Evolutionary conservation across 257 asterid genomes (phyloP), one percentile per base, ranked within the genome.

Genomic region (Gynochthodes officinalis): DNA sequence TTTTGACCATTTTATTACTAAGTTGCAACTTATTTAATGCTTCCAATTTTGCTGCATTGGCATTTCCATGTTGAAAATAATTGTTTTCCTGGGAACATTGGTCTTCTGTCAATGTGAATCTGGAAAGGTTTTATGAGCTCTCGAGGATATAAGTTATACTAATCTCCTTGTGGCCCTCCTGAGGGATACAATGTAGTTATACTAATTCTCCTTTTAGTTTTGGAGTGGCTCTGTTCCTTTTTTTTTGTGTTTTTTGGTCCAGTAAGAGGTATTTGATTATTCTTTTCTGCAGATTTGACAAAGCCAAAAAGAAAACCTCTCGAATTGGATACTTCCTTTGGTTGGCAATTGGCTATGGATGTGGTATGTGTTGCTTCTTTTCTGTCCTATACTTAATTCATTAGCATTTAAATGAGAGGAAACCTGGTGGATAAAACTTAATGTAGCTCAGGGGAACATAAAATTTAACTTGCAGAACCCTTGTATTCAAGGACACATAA

Each of bases 241-340:
- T n/a, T n/a, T n/a, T n/a, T n/a, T 69, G 32, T 33, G 11, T n/a
- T 21, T 69, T 43, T 30, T n/a, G n/a, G n/a, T n/a, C n/a, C n/a
- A 25, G 42, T 69, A 13, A 30, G 32, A 18, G 21, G 10, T 46
- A 35, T 7, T 9, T 37, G n/a, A 11, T 70, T 18, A 25, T 19
- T 64, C 69, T 5, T 57, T 64, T 64, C 79, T 78, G 72, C 94
- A 95, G 99, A 81, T 95, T 89, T 80, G 98, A 95, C 84, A 90
- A 90, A 83, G 95, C 93, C 66, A 84, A 84, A 58, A 84, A 84
- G 79, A 95, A 87, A 84, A 73, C 87, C 65, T 42, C 79, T 72
- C 75, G 89, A 48, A 84, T 82, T 74, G 99, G 99, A 77, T 95
- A 95, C 87, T 95, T 87, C 74, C 81, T 90, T 58, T 95, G 96